Base-by-base conservation (phyloP, 306 rosid species). In the Crotalaria pallida region DNA sequence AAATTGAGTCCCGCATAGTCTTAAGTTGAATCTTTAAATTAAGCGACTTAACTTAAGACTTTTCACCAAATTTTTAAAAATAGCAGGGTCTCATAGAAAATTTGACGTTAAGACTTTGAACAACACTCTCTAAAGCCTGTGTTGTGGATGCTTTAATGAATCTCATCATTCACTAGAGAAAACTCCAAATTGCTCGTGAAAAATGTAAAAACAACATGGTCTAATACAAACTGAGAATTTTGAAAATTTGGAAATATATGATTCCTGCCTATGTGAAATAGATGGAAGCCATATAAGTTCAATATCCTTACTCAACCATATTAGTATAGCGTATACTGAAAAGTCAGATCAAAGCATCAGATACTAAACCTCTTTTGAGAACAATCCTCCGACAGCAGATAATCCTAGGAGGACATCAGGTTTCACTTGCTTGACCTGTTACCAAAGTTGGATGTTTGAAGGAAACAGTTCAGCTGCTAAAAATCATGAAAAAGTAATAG, bases 401-500 rank as follows among this genome's bases (percentile, higher is more conserved):
- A 95, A 83, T 86, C 99, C 99, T 58, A 95, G 88, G 70, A 95
- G 99, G 52, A 95, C 99, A 86, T 95, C 99, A 41, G 99, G 99
- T 83, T 91, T 95, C 71, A 95, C 95, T 82, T 89, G 86, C 75
- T 83, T 77, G 43, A 95, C 99, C 99, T 95, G 86, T 74, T 57
- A 52, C 59, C 76, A 70, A 67, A 80, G 63, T 81, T 67, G 69
- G 58, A 66, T 51, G 27, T 59, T 77, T 48, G 36, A 77, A 19
- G 38, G 63, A 24, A 26, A 44, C 56, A 16, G 15, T 36, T 58
- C 16, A 68, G 19, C 45, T 59, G 29, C 27, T 48, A 24, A 53
- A 13, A 26, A 13, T 36, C 12, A 21, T 40, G 38, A 27, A 29
- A 7, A 34, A 29, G 66, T 9, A 56, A 43, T 5, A 0, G 7